Conservation (phyloP, 495 filamentous ascomycete genomes). For the Xylaria grammica region DNA sequence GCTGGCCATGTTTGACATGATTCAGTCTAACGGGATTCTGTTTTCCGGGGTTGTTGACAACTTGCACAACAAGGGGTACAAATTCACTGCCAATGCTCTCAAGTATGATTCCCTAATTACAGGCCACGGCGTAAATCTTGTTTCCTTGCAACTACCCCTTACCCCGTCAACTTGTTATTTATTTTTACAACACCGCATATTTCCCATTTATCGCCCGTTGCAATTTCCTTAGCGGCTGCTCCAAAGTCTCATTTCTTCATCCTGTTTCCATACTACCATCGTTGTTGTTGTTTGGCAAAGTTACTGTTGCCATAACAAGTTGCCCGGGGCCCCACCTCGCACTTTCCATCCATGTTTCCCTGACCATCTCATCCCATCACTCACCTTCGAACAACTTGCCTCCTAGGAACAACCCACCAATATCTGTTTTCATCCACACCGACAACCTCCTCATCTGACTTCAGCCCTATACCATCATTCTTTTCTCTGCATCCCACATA, state of each 20-base stretch:
- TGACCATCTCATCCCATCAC: neutral
- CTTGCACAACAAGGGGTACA: conserved; percentile 32
- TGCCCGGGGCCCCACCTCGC: neutral
- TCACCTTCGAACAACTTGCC: neutral
- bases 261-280: too few relatives aligned
- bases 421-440: too few relatives aligned
- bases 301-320: neutral
- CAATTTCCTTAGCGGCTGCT: too few relatives aligned
- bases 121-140: neutral
- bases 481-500: neutral
- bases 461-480: too few relatives aligned
- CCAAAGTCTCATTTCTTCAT: too few relatives aligned
- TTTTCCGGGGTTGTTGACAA: conserved; percentile 24
- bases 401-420: neutral
- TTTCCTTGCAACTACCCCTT: neutral
- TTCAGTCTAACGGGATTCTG: conserved; percentile 27
- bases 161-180: neutral
- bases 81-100: conserved; percentile 35
- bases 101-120: conserved; percentile 25
- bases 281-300: neutral
- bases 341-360: neutral
- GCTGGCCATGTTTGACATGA: conserved; percentile 26
- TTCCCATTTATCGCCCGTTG: too few relatives aligned
- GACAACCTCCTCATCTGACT: too few relatives aligned
- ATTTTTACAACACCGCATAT: too few relatives aligned